Conservation (phyloP, 768 basidiomycete genomes). For the Neoboletus magnificus region DNA sequence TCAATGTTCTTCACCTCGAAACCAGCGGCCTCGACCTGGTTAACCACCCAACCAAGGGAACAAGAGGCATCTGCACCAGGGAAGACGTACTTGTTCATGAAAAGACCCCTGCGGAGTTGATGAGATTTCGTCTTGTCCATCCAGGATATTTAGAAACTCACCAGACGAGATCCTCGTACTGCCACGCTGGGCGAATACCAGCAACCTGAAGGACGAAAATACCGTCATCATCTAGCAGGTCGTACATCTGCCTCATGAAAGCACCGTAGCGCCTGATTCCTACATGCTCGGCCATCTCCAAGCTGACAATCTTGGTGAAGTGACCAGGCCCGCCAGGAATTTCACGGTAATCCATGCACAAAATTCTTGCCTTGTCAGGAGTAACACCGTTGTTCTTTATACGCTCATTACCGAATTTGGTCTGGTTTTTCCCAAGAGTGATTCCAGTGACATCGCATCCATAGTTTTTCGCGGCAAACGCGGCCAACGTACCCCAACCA, state of each 20-base stretch:
- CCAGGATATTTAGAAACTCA: conserved; percentile 26
- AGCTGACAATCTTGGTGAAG: conserved; percentile 90
- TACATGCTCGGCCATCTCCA: conserved; percentile 99
- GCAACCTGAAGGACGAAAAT: conserved; percentile 97
- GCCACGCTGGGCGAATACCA: conserved; percentile 93
- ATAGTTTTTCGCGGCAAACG: conserved; percentile 97
- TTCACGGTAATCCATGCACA: conserved; percentile 92
- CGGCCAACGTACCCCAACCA: conserved; percentile 95
- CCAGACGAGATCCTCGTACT: conserved; percentile 98
- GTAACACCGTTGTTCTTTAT: conserved; percentile 75
- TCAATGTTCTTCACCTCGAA: conserved; percentile 97
- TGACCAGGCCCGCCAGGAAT: conserved; percentile 72
- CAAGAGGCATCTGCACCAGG: conserved; percentile 97
- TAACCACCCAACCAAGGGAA: conserved; percentile 93
- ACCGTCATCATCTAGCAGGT: conserved; percentile 92
- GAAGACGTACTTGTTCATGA: conserved; percentile 99
- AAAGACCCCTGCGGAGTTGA: conserved; percentile 65
- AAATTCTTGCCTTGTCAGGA: conserved; percentile 76
- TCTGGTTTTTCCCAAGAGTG: conserved; percentile 88
- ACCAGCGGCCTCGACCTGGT: conserved; percentile 82
- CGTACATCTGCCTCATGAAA: conserved; percentile 90
- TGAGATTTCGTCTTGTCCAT: background rate
- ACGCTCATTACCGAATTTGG: conserved; percentile 87
- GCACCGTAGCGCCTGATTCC: conserved; percentile 88
- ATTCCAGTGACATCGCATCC: conserved; percentile 96